Percentiles rank a stretch among this genome's conserved stretches.
Conservation (phyloP, 495 filamentous ascomycete species). For the Bombardia bombarda region DNA sequence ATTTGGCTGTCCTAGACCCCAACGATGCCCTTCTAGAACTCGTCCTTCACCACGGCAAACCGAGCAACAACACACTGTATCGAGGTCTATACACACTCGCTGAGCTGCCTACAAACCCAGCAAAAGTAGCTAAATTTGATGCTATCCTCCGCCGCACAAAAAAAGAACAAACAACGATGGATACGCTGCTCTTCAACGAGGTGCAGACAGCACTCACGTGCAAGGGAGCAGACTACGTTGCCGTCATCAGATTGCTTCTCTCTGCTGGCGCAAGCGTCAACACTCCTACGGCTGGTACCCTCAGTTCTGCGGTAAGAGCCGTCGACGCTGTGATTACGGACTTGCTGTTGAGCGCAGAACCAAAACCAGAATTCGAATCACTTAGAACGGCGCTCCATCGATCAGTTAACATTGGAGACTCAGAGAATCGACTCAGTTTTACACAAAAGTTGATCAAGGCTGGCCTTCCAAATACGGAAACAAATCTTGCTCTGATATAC, state of each 20-base stretch:
- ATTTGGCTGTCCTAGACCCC: slow-evolving; percentile 22
- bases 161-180: slow-evolving; percentile 24
- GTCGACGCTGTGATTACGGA: slow-evolving; percentile 32
- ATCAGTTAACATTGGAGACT: slow-evolving; percentile 32
- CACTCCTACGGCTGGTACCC: slow-evolving; percentile 31
- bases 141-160: slow-evolving; percentile 27
- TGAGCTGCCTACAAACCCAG: slow-evolving; percentile 20
- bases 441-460: slow-evolving; percentile 32
- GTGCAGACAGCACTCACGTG: slow-evolving; percentile 28
- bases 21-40: slow-evolving; percentile 34
- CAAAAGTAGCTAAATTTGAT: slow-evolving; percentile 31
- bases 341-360: no score
- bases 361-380: no score
- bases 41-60: slow-evolving; percentile 31
- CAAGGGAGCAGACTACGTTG: slow-evolving; percentile 17
- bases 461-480: slow-evolving; percentile 30
- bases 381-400: slow-evolving; percentile 33
- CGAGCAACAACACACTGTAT: slow-evolving; percentile 22
- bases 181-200: slow-evolving; percentile 29
- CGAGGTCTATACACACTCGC: slow-evolving; percentile 24
- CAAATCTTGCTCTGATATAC: slow-evolving; percentile 35
- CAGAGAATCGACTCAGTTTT: slow-evolving; percentile 34
- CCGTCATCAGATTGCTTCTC: slow-evolving; percentile 28
- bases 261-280: slow-evolving; percentile 37
- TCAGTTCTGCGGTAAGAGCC: slow-evolving; percentile 30